Evolutionary conservation across 202 grass and related monocot species (phyloP).

Genomic region (Schoenoplectus triqueter): DNA sequence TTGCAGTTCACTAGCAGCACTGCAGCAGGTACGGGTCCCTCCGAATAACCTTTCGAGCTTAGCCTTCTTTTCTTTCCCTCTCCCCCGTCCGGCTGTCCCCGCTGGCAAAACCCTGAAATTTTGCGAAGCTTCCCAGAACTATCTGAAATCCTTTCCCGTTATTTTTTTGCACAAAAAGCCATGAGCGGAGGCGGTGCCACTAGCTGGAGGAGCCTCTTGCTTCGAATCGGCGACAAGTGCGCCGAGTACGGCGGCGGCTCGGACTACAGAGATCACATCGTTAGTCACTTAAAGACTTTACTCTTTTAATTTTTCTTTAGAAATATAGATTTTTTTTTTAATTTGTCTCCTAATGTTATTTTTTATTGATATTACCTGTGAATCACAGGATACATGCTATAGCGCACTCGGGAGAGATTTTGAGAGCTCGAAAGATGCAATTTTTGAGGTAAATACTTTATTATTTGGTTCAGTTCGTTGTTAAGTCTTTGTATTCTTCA

Average conservation of each 20-base stretch:
- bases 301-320: neutral
- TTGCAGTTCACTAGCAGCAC: neutral
- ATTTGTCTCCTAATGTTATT: neutral
- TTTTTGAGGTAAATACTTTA: conserved; percentile 63
- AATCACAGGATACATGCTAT: conserved; percentile 78
- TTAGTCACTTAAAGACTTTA: conserved; percentile 36
- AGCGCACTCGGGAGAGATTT: conserved; percentile 67
- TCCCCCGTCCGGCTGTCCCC: neutral
- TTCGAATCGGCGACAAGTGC: conserved; percentile 87
- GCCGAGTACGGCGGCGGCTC: conserved; percentile 74
- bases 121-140: neutral
- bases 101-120: conserved; percentile 20
- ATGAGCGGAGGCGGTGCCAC: conserved; percentile 61
- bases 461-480: neutral
- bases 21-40: neutral
- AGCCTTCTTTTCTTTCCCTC: conserved; percentile 7
- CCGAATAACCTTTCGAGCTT: conserved; percentile 35
- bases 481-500: conserved; percentile 4
- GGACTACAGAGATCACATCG: conserved; percentile 90
- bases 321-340: neutral
- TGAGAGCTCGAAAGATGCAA: conserved; percentile 82
- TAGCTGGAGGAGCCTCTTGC: conserved; percentile 70
- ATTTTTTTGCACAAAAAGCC: conserved; percentile 36
- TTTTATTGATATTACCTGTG: conserved; percentile 5
- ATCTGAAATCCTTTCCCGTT: neutral